Conservation (phyloP, 495 filamentous ascomycete genomes). For the Sabuloglossum arenarium region DNA sequence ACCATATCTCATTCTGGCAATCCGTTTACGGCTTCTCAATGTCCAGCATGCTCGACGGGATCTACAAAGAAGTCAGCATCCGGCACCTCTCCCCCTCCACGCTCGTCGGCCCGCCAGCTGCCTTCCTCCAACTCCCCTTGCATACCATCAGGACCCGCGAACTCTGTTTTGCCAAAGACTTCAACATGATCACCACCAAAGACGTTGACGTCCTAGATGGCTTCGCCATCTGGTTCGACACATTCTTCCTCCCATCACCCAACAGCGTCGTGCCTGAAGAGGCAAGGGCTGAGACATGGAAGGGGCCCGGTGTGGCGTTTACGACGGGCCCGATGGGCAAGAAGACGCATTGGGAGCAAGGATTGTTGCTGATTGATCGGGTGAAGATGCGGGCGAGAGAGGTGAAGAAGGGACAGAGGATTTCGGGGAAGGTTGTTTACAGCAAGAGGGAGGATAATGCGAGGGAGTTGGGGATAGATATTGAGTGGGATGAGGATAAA, state of each 20-base stretch:
- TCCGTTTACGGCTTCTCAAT: constrained; percentile 34
- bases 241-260: constrained; percentile 32
- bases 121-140: constrained; percentile 35
- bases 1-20: constrained; percentile 51
- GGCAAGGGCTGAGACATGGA: neutral
- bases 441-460: constrained; percentile 25
- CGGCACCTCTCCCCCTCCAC: constrained; percentile 22
- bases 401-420: constrained; percentile 28
- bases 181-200: too few relatives aligned
- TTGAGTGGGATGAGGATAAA: constrained; percentile 23
- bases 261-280: neutral
- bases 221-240: constrained; percentile 43
- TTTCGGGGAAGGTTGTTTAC: constrained; percentile 28
- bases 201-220: constrained; percentile 36
- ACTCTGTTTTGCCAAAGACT: constrained; percentile 24
- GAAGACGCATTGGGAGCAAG: constrained; percentile 34
- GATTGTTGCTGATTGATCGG: constrained; percentile 25
- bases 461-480: constrained; percentile 25
- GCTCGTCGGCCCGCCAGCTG: constrained; percentile 24
- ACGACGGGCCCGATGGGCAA: constrained; percentile 29
- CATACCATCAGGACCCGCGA: constrained; percentile 32
- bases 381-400: constrained; percentile 13
- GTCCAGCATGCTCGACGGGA: constrained; percentile 28
- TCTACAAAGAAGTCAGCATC: constrained; percentile 39
- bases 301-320: constrained; percentile 20